These are phyloP conservation scores for Trichoderma sp. DNA, from an alignment of 2,329 filamentous ascomycete genomes.

Conservation along the genomic window DNA sequence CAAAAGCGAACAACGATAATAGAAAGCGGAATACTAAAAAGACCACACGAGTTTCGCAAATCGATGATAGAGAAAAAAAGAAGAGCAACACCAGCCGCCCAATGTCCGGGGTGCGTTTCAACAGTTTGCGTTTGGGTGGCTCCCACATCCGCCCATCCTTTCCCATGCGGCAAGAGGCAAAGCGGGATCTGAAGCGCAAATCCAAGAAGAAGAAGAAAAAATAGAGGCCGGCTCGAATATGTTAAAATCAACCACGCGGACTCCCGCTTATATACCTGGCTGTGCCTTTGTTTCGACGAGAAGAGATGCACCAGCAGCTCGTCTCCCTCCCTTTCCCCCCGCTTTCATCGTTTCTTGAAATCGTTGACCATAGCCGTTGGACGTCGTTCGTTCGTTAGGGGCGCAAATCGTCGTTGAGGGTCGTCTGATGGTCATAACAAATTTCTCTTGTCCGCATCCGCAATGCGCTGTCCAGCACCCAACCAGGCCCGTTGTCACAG, in stretches of 20 bases:
- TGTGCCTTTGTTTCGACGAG: slow-evolving; percentile 21
- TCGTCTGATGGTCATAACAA: slow-evolving; percentile 49
- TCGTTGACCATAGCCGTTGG: slow-evolving; percentile 26
- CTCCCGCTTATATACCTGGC: slow-evolving; percentile 30
- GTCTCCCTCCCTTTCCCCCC: slow-evolving; percentile 17
- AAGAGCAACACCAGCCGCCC: slow-evolving; percentile 17
- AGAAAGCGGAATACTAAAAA: slow-evolving; percentile 15
- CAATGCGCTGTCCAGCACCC: not conserved
- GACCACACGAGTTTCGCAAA: slow-evolving; percentile 25
- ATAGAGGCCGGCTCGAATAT: slow-evolving; percentile 29
- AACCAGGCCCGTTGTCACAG: not conserved
- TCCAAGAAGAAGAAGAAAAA: slow-evolving; percentile 18
- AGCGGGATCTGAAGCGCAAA: slow-evolving; percentile 21
- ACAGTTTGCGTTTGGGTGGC: slow-evolving; percentile 13
- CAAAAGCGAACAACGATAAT: slow-evolving; percentile 17
- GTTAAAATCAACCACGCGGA: slow-evolving; percentile 28
- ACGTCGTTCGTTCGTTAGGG: slow-evolving; percentile 34
- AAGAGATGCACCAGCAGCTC: slow-evolving; percentile 30
- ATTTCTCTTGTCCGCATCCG: slow-evolving; percentile 35
- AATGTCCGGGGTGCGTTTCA: slow-evolving; percentile 23
- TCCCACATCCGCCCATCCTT: slow-evolving; percentile 26
- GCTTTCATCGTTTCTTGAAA: slow-evolving; percentile 25
- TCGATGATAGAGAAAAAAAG: not conserved
- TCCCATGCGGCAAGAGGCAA: slow-evolving; percentile 21
- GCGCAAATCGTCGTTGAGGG: slow-evolving; percentile 41